Conservation (phyloP, 2,329 filamentous ascomycete genomes). For the Penicillium paneum region DNA sequence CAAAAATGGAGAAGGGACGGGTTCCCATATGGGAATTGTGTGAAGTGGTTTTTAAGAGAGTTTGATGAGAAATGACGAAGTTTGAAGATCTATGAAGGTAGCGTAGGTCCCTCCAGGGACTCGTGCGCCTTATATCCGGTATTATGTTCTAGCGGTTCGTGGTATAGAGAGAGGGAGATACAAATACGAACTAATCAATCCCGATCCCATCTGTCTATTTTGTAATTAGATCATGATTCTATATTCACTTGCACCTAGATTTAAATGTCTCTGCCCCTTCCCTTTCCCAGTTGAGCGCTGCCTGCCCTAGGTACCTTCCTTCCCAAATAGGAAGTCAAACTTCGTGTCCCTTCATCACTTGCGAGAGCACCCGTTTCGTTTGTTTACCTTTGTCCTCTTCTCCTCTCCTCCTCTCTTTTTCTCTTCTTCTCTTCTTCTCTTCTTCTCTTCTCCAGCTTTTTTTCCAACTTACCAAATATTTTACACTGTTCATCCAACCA, state of each 20-base stretch:
- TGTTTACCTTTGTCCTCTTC: background rate
- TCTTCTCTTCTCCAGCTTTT: background rate
- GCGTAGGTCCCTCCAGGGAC: slow-evolving; percentile 5
- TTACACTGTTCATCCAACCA: background rate
- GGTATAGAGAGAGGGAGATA: slow-evolving; percentile 15
- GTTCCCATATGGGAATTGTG: slow-evolving; percentile 7
- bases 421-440: background rate
- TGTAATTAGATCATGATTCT: background rate
- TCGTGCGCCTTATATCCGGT: slow-evolving; percentile 14
- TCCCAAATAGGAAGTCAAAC: background rate
- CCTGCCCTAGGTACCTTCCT: background rate
- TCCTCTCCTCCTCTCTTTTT: background rate
- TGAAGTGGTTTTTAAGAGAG: slow-evolving; percentile 7
- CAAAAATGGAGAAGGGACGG: slow-evolving; percentile 2
- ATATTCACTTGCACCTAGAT: background rate
- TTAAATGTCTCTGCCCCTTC: background rate
- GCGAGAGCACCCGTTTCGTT: background rate
- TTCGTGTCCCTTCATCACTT: background rate
- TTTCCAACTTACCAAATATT: background rate
- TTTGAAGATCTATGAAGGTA: slow-evolving; percentile 11
- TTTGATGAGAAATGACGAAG: slow-evolving; percentile 13
- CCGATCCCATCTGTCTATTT: slow-evolving; percentile 7
- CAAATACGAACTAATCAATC: slow-evolving; percentile 24
- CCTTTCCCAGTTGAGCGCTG: background rate
- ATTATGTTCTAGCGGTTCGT: slow-evolving; percentile 15